These are phyloP conservation scores for Xylaria sp. DNA, from an alignment of 2,329 filamentous ascomycete genomes.

Conservation along the genomic window DNA sequence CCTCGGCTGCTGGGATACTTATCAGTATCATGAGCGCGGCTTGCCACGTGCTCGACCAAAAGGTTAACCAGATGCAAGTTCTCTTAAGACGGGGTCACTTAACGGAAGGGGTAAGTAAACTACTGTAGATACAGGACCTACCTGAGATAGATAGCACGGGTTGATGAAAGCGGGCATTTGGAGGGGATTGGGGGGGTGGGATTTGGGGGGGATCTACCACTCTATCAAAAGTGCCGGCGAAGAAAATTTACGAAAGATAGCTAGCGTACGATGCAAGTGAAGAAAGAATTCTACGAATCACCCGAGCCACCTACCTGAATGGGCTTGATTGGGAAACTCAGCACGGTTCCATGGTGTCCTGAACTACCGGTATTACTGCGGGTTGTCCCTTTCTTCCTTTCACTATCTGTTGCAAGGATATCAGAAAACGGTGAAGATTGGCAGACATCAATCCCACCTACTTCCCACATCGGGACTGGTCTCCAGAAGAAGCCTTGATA, in stretches of 20 bases:
- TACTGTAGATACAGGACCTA: too few species aligned
- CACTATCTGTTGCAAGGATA: too few species aligned
- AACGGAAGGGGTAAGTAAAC: neutral
- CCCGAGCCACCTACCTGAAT: conserved; percentile 16
- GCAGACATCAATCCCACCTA: neutral
- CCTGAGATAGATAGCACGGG: neutral
- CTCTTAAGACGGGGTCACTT: neutral
- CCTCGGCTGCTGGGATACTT: neutral
- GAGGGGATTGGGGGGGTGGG: conserved; percentile 3
- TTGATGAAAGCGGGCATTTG: too few species aligned
- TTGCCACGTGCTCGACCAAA: conserved; percentile 18
- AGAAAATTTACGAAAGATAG: conserved; percentile 1
- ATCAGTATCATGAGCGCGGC: neutral
- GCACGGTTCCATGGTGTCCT: neutral
- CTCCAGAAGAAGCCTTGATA: neutral
- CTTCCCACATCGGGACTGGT: neutral
- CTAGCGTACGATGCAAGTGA: neutral
- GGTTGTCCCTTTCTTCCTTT: neutral
- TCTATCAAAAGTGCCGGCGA: conserved; percentile 18
- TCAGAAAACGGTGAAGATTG: conserved; percentile 1
- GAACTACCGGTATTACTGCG: neutral
- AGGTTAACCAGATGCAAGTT: neutral
- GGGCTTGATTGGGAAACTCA: conserved; percentile 3
- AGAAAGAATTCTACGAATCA: neutral
- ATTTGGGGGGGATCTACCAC: conserved; percentile 4